Evolutionary conservation across 2,329 filamentous ascomycete genomes (phyloP), one percentile per base, ranked within the genome.

Genomic region (Verticillium dahliae): DNA sequence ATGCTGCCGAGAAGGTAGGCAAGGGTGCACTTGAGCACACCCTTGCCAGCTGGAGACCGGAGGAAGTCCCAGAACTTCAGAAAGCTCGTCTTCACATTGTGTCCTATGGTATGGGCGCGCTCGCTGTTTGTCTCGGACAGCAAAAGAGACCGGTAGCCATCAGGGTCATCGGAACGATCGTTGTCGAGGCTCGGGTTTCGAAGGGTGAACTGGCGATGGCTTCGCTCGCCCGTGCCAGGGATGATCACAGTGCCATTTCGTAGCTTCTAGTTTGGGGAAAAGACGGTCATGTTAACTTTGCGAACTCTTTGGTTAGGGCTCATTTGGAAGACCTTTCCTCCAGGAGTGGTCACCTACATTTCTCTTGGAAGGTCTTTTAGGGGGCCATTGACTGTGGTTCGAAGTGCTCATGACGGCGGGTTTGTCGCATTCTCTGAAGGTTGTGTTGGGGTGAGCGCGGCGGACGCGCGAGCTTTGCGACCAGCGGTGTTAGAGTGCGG

Each of bases 191-290:
- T 68, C 61, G 81, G 75, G 60, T 83, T 80, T 68, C 89, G 88
- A 34, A 97, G 80, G 27, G 89, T 94, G 68, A 97, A 92, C 64
- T 89, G 84, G 65, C 90, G 90, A 70, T 87, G 89, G 56, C 92
- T 85, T 65, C 92, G 90, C 75, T 96, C 90, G 69, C 94, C 93
- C 2, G 92, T 97, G 62, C 84, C 81, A 7, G 94, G 92, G 60
- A 96, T 84, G 68, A 98, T 90, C 73, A 96, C 92, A 55, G 91
- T 95, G 66, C 91, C 91, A 72, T 94, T 90, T 67, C 90, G 88
- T 64, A 96, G 81, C 82, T 92, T 87, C 85, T 88, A 71, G 18
- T 45, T 37, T 56, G 41, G 38, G 33, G 54, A 50, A 62, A 31
- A 62, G 54, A 62, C 22, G 56, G 45, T 33, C 55, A 27, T 13